phyloP scores from a whole-genome alignment of 495 filamentous ascomycete genomes.

The Aspergillus coremiiformis region DNA sequence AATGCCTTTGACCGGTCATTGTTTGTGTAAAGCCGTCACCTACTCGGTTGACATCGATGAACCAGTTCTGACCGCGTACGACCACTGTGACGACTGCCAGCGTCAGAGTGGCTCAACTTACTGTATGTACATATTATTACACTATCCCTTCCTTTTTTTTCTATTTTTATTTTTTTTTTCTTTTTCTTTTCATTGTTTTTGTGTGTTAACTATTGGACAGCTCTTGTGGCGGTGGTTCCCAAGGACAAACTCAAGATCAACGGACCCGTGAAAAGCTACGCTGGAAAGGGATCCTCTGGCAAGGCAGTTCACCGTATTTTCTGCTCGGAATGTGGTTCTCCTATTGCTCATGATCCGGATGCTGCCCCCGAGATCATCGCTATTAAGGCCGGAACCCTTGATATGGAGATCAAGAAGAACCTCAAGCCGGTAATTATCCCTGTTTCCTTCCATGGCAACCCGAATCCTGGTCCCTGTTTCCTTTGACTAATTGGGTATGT shows the following conservation, averaged over 20 bases:
- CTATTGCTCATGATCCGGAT: conserved; percentile 63
- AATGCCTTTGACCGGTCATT: conserved; percentile 62
- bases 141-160: too few species aligned
- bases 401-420: conserved; percentile 55
- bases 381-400: conserved; percentile 58
- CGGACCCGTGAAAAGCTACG: conserved; percentile 57
- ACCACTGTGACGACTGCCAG: conserved; percentile 69
- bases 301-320: conserved; percentile 57
- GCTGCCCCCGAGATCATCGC: conserved; percentile 61
- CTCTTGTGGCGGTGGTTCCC: conserved; percentile 57
- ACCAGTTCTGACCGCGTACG: conserved; percentile 52
- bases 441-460: too few species aligned
- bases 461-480: neutral
- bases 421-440: conserved; percentile 51
- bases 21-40: conserved; percentile 62
- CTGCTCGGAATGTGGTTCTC: conserved; percentile 61
- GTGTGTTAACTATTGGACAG: conserved; percentile 36
- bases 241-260: conserved; percentile 53
- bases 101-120: conserved; percentile 62
- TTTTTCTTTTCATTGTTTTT: too few species aligned
- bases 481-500: neutral
- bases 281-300: conserved; percentile 48
- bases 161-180: too few species aligned
- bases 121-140: conserved; percentile 48
- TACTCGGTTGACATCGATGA: conserved; percentile 50